Base-by-base conservation (phyloP, 257 asterid species). In the Prunella vulgaris region DNA sequence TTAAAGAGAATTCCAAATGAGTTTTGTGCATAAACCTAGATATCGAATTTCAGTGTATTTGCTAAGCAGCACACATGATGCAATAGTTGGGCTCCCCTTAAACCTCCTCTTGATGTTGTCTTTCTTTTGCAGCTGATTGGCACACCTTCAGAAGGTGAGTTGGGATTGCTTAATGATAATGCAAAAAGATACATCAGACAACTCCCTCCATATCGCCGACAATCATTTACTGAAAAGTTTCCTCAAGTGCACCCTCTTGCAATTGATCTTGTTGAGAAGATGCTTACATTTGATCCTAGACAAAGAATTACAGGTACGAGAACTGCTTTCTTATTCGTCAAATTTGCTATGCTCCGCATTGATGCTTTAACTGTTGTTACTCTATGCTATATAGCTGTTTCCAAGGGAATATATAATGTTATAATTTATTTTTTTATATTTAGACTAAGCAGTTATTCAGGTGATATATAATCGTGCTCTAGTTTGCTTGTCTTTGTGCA, bases 241-340 rank as follows among this genome's bases (percentile, higher is more conserved):
- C 89, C 97, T 20, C 90, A 80, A 15, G 97, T 90, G 67, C 92
- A 93, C 82, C 96, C 97, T 72, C 90, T 84, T 66, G 98, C 98
- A 60, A 93, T 93, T 66, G 95, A 93, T 81, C 97, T 93, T 18
- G 80, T 90, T 59, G 97, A 90, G 79, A 93, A 87, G 84, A 93
- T 93, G 98, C 82, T 93, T 80, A 88, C 97, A 18, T 93, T 93
- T 79, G 98, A 93, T 81, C 96, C 98, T 70, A 82, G 95, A 65
- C 97, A 78, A 76, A 88, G 98, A 81, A 73, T 93, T 63, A 93
- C 95, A 42, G 98, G 98, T 93, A 71, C 74, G n/a, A 49, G 35
- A 66, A 56, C 46, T 18, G n/a, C 32, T 52, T 32, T 37, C 6
- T 7, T 44, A 24, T 59, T 68, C 27, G 21, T 40, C 44, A 6